Base-by-base conservation (phyloP, 148 eudicot species). In the Amaranthus hypochondriacus region DNA sequence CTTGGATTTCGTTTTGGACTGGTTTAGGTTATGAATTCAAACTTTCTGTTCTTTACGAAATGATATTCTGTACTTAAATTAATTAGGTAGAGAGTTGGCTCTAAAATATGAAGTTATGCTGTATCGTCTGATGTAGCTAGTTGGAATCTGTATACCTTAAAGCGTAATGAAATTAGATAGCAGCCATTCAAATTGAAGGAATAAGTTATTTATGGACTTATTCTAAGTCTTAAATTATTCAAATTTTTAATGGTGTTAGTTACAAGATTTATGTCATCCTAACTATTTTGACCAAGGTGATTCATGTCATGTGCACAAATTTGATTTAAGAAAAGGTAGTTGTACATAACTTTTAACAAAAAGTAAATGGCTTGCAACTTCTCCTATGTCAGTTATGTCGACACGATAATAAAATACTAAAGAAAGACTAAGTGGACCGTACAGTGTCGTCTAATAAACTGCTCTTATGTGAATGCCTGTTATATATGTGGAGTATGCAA, bases 341-440 rank as follows among this genome's bases (percentile, higher is more conserved):
- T 48, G 9, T 15, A 48, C 7, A 43, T 68, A 10, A 8, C 21
- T 18, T 58, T 8, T 8, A 60, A 8, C 39, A 57, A 70, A 8
- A 66, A 49, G 11, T 51, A 21, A 10, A 57, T 67, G 43, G 68
- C 43, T 59, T 18, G 15, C 43, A 15, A 49, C 69, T 21, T 15
- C 64, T 42, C 65, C 55, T 65, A 61, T 54, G 64, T 47, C 54
- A 39, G 47, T 57, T 65, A 61, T 54, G 69, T 47, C 54, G 48
- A 53, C 64, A 66, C n/a, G 42, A 56, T 71, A 48, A 77, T 72
- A 50, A 66, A 52, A n/a, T 72, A 54, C 68, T 57, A 66, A 51
- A 44, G 59, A 68, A 66, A 52, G 52, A n/a, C 60, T 13, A 43
- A 11, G 43, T 42, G 39, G 51, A n/a, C 51, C 42, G 5, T 58